phyloP scores from a whole-genome alignment of 169 alveolate species.

The Eimeria necatrix region DNA sequence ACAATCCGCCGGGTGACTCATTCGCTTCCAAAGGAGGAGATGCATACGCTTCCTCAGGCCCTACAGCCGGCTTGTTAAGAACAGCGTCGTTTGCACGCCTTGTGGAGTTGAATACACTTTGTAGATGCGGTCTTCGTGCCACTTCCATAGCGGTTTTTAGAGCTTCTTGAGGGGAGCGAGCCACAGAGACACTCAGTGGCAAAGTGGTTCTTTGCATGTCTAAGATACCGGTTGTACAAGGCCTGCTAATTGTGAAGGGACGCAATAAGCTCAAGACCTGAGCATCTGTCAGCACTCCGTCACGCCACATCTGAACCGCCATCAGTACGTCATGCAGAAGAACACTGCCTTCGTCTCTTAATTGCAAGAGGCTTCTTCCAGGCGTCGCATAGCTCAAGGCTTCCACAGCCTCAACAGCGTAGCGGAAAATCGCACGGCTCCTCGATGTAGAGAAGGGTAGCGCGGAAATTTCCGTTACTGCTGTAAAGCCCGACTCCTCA shows the following conservation, averaged over 20 bases:
- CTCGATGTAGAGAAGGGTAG: conserved; percentile 27
- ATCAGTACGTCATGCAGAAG: not conserved
- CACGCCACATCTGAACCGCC: conserved; percentile 3
- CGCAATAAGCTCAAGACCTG: not conserved
- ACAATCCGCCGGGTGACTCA: not conserved
- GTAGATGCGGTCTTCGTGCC: not conserved
- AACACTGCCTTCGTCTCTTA: not conserved
- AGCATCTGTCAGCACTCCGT: not conserved
- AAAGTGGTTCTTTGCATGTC: conserved; percentile 39
- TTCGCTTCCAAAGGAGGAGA: not conserved
- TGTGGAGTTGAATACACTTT: too few relatives aligned
- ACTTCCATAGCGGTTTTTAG: not conserved
- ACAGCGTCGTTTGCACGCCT: not conserved
- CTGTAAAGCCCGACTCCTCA: not conserved
- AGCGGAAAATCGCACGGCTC: conserved; percentile 50
- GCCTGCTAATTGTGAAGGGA: conserved; percentile 23
- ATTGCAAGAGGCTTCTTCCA: not conserved
- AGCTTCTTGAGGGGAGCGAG: conserved; percentile 11
- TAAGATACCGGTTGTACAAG: not conserved
- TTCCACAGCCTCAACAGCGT: conserved; percentile 31
- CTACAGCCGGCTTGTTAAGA: not conserved
- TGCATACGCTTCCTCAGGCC: not conserved
- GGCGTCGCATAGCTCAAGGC: not conserved
- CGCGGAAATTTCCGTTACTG: conserved; percentile 3
- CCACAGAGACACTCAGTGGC: not conserved